Evolutionary conservation across 371 early-diverging fungal genomes (phyloP), one percentile per base, ranked within the genome.

Genomic region (Mucor circinelloides): DNA sequence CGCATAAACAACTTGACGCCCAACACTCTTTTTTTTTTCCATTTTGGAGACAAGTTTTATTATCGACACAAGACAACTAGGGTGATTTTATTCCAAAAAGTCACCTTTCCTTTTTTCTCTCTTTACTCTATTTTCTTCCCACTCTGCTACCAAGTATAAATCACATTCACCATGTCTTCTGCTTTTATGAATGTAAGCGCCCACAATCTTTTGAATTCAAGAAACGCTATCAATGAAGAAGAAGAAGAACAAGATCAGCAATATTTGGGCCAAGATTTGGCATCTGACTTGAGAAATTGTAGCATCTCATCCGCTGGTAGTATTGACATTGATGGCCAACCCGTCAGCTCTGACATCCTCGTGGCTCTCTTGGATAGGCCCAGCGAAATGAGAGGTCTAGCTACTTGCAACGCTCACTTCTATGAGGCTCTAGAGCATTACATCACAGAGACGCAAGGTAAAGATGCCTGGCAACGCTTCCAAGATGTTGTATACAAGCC

Each of bases 291-390:
- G 30, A 60, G 70, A 34, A 63, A 71, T 27, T 71, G 61, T 5
- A 68, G 67, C 23, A 58, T 72, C 31, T 73, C 67, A 19, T 57
- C 75, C 48, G 44, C 66, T 52, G 32, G 54, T 6, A 60, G 59
- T 31, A 72, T 77, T 21, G 79, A 79, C 66, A 75, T 77, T 46
- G 73, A 73, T 7, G 82, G 82, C 0, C 77, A 73, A 42, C 63
- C 71, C 32, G 76, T 79, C 5, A 55, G 67, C 6, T 44, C 73
- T 17, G 74, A 78, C 46, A 72, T 82, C 15, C 61, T 82, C 2
- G 83, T 82, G 2, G 80, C 83, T 17, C 58, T 80, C 17, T 60
- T 78, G 13, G 79, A 82, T 34, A 62, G 83, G 58, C 73, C 78
- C 3, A 50, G 23, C 19, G 83, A 82, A 58, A 80, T 82, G 79